These are phyloP conservation scores for Cadophora sp. DNA, from an alignment of 2,329 filamentous ascomycete species.

Conservation along the genomic window DNA sequence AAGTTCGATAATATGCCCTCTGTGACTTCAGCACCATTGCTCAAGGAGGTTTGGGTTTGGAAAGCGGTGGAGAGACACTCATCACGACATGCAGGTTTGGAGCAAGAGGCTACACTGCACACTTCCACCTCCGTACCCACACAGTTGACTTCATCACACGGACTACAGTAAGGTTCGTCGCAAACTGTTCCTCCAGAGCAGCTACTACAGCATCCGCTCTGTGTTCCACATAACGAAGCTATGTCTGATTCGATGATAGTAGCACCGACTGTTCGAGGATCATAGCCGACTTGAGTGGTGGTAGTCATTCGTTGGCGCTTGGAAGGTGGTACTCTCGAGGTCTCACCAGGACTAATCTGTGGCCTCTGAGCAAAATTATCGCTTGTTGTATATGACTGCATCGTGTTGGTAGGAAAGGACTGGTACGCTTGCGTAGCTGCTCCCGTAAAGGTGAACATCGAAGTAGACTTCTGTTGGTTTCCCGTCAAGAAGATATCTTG, in stretches of 20 bases:
- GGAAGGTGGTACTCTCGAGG: conserved; percentile 1
- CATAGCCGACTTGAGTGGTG: background rate
- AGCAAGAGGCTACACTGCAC: conserved; percentile 35
- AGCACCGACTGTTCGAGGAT: background rate
- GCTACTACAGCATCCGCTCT: conserved; percentile 42
- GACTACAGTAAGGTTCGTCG: conserved; percentile 36
- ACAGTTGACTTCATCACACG: conserved; percentile 32
- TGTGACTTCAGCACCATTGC: conserved; percentile 10
- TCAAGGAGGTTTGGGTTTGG: conserved; percentile 24
- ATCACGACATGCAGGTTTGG: conserved; percentile 34
- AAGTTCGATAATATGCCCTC: conserved; percentile 21
- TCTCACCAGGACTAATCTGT: background rate
- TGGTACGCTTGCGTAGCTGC: conserved; percentile 6
- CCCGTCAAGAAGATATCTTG: background rate
- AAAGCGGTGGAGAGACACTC: conserved; percentile 31
- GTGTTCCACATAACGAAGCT: conserved; percentile 8
- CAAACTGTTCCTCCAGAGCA: conserved; percentile 39
- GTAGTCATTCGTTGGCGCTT: conserved; percentile 26
- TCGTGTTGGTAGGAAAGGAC: background rate
- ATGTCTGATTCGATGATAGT: background rate
- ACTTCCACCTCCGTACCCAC: conserved; percentile 29
- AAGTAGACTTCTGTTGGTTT: conserved; percentile 9
- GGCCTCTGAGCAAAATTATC: background rate
- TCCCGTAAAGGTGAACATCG: conserved; percentile 16
- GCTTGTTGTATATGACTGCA: background rate